A percentile compares a stretch with the other conserved stretches of the same genome.
These are phyloP conservation scores for Geotrichum fermentans DNA, from an alignment of 1,139 yeast species.

Conservation along the genomic window DNA sequence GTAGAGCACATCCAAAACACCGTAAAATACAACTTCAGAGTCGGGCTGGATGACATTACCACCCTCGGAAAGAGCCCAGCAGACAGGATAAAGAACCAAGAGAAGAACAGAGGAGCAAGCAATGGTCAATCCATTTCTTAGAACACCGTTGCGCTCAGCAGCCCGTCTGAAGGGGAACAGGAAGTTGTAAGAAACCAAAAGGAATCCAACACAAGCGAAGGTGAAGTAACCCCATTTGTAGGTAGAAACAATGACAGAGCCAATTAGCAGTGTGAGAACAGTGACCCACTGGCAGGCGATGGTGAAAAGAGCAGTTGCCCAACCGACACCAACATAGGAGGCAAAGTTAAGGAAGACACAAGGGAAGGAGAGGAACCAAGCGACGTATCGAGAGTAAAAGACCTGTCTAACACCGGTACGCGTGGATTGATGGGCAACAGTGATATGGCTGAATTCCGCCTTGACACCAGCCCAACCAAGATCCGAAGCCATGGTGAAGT, in stretches of 20 bases:
- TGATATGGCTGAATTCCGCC: slow-evolving; percentile 54
- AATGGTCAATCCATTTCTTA: slow-evolving; percentile 19
- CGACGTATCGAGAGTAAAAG: slow-evolving; percentile 61
- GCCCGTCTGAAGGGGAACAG: slow-evolving; percentile 24
- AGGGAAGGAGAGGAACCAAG: slow-evolving; percentile 64
- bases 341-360: slow-evolving; percentile 47
- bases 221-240: slow-evolving; percentile 66
- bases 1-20: slow-evolving; percentile 50
- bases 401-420: slow-evolving; percentile 52
- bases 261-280: slow-evolving; percentile 53
- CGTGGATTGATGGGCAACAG: slow-evolving; percentile 33
- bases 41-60: slow-evolving; percentile 63
- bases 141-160: slow-evolving; percentile 19
- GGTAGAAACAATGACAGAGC: slow-evolving; percentile 50
- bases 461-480: slow-evolving; percentile 56
- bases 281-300: slow-evolving; percentile 47
- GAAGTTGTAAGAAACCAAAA: slow-evolving; percentile 28
- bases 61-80: slow-evolving; percentile 65
- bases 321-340: slow-evolving; percentile 43
- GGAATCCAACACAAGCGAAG: slow-evolving; percentile 36
- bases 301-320: slow-evolving; percentile 40
- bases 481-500: slow-evolving; percentile 62
- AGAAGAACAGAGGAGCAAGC: slow-evolving; percentile 31
- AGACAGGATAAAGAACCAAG: slow-evolving; percentile 50
- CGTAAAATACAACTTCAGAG: slow-evolving; percentile 61